These are phyloP conservation scores for Geranomyces variabilis DNA, from an alignment of 192 early-diverging fungal species.

Conservation along the genomic window DNA sequence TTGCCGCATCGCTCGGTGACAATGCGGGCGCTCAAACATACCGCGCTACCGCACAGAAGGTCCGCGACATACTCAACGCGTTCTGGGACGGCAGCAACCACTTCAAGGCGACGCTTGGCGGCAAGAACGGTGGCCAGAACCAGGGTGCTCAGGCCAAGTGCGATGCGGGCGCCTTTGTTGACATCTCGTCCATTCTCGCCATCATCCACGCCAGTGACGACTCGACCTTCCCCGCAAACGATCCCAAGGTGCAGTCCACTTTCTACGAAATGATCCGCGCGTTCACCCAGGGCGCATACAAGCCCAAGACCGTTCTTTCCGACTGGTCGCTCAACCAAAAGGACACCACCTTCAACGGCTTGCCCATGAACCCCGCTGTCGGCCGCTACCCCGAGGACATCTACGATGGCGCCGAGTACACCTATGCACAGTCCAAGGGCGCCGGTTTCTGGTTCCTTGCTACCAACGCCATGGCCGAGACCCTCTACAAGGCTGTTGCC, in stretches of 20 bases:
- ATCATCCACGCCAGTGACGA: conserved; percentile 13
- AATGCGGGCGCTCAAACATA: not conserved
- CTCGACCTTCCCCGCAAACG: not conserved
- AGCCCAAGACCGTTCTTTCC: not conserved
- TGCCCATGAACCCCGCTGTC: conserved; percentile 7
- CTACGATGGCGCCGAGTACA: not conserved
- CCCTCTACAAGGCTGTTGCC: conserved; percentile 10
- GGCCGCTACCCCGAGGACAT: conserved; percentile 18
- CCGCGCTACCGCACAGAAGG: not conserved
- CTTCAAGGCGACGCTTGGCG: not conserved
- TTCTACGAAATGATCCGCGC: conserved; percentile 12
- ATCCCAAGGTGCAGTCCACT: conserved; percentile 4
- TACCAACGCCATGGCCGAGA: conserved; percentile 14
- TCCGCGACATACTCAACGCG: not conserved
- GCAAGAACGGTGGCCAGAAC: conserved; percentile 9
- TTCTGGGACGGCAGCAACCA: conserved; percentile 10
- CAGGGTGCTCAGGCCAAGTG: not conserved
- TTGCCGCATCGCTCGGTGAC: not conserved
- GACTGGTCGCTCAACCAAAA: conserved; percentile 18
- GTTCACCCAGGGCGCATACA: conserved; percentile 10
- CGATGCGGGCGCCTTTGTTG: not conserved
- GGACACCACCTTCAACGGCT: conserved; percentile 11
- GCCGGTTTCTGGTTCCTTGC: conserved; percentile 20
- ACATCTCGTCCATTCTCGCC: conserved; percentile 13
- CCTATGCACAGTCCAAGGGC: not conserved